These are phyloP conservation scores for Dendrothele bispora DNA, from an alignment of 768 basidiomycete species.

Conservation along the genomic window DNA sequence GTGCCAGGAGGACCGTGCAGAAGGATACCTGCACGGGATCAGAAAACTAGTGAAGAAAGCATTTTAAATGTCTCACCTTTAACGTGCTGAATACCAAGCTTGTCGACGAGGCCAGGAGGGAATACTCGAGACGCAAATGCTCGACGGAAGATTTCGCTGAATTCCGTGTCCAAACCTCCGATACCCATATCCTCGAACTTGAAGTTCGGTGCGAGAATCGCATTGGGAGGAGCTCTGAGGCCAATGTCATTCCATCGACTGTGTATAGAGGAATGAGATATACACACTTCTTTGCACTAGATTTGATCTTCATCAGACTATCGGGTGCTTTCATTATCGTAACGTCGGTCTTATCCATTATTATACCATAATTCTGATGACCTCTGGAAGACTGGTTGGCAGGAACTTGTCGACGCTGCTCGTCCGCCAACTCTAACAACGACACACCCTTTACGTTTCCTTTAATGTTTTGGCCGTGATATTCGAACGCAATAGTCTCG, in stretches of 20 bases:
- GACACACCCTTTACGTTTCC: slow-evolving; percentile 61
- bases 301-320: slow-evolving; percentile 86
- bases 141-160: slow-evolving; percentile 94
- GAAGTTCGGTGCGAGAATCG: slow-evolving; percentile 96
- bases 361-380: slow-evolving; percentile 56
- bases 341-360: slow-evolving; percentile 92
- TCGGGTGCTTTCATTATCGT: slow-evolving; percentile 82
- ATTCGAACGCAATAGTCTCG: slow-evolving; percentile 82
- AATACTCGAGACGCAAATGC: slow-evolving; percentile 99
- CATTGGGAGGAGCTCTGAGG: slow-evolving; percentile 82
- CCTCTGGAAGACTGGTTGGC: slow-evolving; percentile 23
- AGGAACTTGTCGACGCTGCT: slow-evolving; percentile 46
- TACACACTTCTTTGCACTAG: slow-evolving; percentile 85
- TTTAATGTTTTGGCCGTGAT: slow-evolving; percentile 81
- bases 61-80: slow-evolving; percentile 60
- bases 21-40: slow-evolving; percentile 68
- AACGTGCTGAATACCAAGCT: slow-evolving; percentile 96
- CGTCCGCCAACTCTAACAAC: slow-evolving; percentile 60
- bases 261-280: not conserved
- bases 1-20: slow-evolving; percentile 97
- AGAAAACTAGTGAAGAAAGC: not conserved
- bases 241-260: slow-evolving; percentile 1
- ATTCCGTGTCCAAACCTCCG: slow-evolving; percentile 94
- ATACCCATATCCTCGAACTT: slow-evolving; percentile 99
- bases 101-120: slow-evolving; percentile 94